Evolutionary conservation across 495 filamentous ascomycete species (phyloP), one percentile per base, ranked within the genome.

Genomic region (Xylaria bambusicola): DNA sequence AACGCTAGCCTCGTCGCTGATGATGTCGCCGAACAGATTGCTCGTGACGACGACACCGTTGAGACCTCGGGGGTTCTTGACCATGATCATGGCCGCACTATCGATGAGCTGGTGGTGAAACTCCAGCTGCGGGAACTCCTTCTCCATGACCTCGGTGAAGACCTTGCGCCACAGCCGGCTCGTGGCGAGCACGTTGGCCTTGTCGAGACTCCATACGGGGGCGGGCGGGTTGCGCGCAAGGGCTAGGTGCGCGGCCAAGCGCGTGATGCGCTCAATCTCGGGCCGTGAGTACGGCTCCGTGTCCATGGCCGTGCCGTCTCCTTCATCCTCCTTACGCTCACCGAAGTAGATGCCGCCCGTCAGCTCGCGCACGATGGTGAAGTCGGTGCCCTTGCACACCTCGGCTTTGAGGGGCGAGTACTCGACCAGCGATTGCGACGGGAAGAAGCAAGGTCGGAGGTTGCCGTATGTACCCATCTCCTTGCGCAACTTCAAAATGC

Each of bases 341-440:
- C 94, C 94, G 70, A 98, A 98, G 80, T 98, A 98, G 73, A 98
- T 93, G 31, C 94, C 94, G 23, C 91, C 91, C 0, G 94, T 98
- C 35, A 98, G 76, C 76, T 98, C 94, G 50, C 94, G 91, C 62
- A 98, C 86, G 72, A 98, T 88, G 77, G 88, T 93, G 79, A 98
- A 94, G 82, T 98, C 87, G 64, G 88, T 90, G 63, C 90, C 93
- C 50, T 85, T 82, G 82, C 90, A 95, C 46, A 98, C 82, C 5
- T 88, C 82, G 49, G 88, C 88, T 73, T 95, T 96, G 49, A 98
- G 86, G 0, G 94, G 94, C 10, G 93, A 97, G 77, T 78, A 82
- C 40, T 92, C 86, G 75, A 96, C 86, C 45, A 98, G 90, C 29
- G 86, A 84, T 54, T 93, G 89, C 24, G 93, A 91, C 38, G 93